phyloP scores from a whole-genome alignment of 2,329 filamentous ascomycete species.

The Colletotrichum truncatum region DNA sequence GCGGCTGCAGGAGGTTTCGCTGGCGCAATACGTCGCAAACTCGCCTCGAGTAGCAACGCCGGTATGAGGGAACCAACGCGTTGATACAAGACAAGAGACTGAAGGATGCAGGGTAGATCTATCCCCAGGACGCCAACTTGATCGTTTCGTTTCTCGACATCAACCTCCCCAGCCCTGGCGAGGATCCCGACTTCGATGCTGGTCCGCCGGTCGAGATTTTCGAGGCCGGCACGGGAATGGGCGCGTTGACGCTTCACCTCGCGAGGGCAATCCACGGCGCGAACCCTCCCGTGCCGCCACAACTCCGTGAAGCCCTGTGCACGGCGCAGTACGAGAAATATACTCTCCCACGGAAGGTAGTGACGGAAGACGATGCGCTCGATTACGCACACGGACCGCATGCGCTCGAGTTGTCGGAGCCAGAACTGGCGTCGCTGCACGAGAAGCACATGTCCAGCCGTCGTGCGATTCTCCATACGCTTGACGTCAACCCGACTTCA shows the following conservation, averaged over 20 bases:
- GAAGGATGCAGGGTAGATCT: conserved; percentile 48
- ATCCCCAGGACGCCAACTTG: conserved; percentile 77
- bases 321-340: conserved; percentile 29
- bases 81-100: background rate
- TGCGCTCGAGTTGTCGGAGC: conserved; percentile 32
- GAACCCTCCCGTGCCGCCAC: conserved; percentile 63
- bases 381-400: conserved; percentile 7
- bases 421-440: conserved; percentile 42
- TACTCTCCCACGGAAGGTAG: conserved; percentile 17
- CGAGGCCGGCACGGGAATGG: conserved; percentile 88
- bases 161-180: conserved; percentile 59
- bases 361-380: conserved; percentile 28
- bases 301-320: conserved; percentile 42
- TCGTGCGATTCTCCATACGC: conserved; percentile 76
- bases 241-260: conserved; percentile 78
- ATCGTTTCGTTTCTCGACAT: conserved; percentile 83
- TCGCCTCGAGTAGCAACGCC: conserved; percentile 79
- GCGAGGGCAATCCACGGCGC: conserved; percentile 80
- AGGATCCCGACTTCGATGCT: conserved; percentile 43
- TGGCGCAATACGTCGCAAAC: conserved; percentile 78
- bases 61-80: conserved; percentile 50
- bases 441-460: conserved; percentile 60
- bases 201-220: conserved; percentile 74
- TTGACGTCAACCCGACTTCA: conserved; percentile 72
- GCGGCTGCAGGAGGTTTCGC: conserved; percentile 70